These are phyloP conservation scores for Suhomyces faveliae DNA, from an alignment of 805 yeast species.

Conservation along the genomic window DNA sequence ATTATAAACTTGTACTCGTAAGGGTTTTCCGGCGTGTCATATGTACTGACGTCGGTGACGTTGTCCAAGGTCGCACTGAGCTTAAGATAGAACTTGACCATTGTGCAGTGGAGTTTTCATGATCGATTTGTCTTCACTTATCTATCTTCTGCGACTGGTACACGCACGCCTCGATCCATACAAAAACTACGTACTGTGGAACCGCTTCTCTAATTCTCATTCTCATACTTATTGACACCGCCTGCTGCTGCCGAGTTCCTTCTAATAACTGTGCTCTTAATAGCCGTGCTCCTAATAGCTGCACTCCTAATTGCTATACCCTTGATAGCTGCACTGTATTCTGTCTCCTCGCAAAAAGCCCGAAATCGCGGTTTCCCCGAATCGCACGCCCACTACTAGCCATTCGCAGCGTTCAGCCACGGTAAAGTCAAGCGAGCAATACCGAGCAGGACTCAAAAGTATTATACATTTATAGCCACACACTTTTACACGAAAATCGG, in stretches of 20 bases:
- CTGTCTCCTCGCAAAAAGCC: too few relatives aligned
- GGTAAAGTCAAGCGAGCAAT: background rate
- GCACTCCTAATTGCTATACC: too few relatives aligned
- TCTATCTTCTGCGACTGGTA: background rate
- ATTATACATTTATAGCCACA: background rate
- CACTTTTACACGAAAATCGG: background rate
- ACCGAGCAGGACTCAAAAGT: background rate
- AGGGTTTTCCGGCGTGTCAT: conserved; percentile 58
- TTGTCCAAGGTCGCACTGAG: conserved; percentile 49
- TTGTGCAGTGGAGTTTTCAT: conserved; percentile 8
- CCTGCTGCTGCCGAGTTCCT: too few relatives aligned
- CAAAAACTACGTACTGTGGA: too few relatives aligned
- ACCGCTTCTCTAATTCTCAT: too few relatives aligned
- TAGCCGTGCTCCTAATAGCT: too few relatives aligned
- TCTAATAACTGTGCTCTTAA: too few relatives aligned
- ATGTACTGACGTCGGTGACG: conserved; percentile 55
- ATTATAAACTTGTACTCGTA: conserved; percentile 75
- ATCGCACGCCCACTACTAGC: too few relatives aligned
- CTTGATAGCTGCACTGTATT: too few relatives aligned
- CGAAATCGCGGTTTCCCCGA: too few relatives aligned
- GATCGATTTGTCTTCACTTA: background rate
- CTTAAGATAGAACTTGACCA: conserved; percentile 41
- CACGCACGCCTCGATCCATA: background rate
- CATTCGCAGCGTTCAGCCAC: background rate
- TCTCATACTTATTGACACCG: too few relatives aligned